Evolutionary conservation across 2,329 filamentous ascomycete species (phyloP), one percentile per base, ranked within the genome.

Genomic region (Fusarium neocosmosporiellum): DNA sequence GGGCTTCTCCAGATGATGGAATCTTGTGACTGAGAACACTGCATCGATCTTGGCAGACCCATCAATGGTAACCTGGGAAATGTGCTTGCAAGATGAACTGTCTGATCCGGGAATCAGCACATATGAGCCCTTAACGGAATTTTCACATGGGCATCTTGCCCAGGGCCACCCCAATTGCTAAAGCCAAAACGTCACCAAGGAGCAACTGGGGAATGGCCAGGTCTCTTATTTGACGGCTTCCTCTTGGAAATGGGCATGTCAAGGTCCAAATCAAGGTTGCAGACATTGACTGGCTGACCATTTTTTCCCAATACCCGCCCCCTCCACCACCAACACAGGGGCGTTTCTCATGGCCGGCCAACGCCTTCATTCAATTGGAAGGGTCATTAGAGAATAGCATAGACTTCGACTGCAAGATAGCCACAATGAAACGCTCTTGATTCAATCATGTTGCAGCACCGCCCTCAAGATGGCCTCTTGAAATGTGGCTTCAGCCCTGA

Each of bases 401-500:
- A n/a, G n/a, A n/a, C n/a, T n/a, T n/a, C n/a, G n/a, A n/a, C n/a
- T n/a, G n/a, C n/a, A n/a, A n/a, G n/a, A n/a, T 18, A 37, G 4
- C 4, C 18, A 43, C 39, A 34, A 54, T 22, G 11, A 53, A 53
- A 33, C 20, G 31, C 50, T 33, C 9, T 16, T n/a, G n/a, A 33
- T 34, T 54, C 4, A 34, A n/a, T 34, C 31, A 39, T 41, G 6
- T 4, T 9, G 7, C 11, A 54, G 7, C 5, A 16, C n/a, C 8
- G 4, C 4, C 16, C n/a, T 41, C 34, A 67, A 33, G 64, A 60
- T 2, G 74, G 74, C 31, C 68, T 46, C 37, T 75, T 72, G 1
- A 76, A 76, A 29, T 76, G 74, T 4, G 75, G 72, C 46, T 60
- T 55, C 14, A 77, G 16, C 3, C 63, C 69, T n/a, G 61, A 62